Conservation (phyloP, 2,329 filamentous ascomycete species). For the Didymella keratinophila region DNA sequence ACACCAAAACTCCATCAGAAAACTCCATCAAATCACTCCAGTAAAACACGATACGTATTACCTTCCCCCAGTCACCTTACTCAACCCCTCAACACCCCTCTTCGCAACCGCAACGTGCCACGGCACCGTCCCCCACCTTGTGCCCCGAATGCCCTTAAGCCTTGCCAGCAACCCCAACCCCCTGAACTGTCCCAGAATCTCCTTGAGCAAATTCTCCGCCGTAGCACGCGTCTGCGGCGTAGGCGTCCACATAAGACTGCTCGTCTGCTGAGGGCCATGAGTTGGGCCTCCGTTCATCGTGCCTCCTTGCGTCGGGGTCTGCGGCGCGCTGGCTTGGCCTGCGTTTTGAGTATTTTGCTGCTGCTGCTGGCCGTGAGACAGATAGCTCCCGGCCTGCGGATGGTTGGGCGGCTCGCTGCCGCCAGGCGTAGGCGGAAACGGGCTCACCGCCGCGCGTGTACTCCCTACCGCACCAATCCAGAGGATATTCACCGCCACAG, state of each 20-base stretch:
- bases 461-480: constrained; percentile 55
- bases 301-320: constrained; percentile 10
- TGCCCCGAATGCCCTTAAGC: constrained; percentile 67
- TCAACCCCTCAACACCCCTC: constrained; percentile 70
- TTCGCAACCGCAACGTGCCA: constrained; percentile 76
- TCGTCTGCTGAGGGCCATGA: constrained; percentile 29
- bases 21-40: background rate
- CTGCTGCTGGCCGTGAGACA: too few species aligned
- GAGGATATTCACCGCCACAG: constrained; percentile 54
- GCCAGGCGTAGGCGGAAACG: constrained; percentile 42
- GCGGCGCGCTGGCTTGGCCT: background rate
- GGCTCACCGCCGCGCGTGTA: constrained; percentile 41
- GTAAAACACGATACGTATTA: background rate
- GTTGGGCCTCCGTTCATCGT: too few species aligned
- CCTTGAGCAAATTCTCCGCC: constrained; percentile 70
- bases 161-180: constrained; percentile 73
- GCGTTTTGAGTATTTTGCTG: too few species aligned
- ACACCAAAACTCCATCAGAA: too few species aligned
- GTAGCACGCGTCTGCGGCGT: constrained; percentile 42
- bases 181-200: constrained; percentile 74
- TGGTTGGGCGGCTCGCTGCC: constrained; percentile 29
- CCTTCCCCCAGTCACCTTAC: constrained; percentile 21
- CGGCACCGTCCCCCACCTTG: constrained; percentile 68
- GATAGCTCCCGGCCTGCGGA: background rate
- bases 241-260: constrained; percentile 46